These are phyloP conservation scores for Eremothecium sinecaudum DNA, from an alignment of 1,139 yeast genomes.

Conservation along the genomic window DNA sequence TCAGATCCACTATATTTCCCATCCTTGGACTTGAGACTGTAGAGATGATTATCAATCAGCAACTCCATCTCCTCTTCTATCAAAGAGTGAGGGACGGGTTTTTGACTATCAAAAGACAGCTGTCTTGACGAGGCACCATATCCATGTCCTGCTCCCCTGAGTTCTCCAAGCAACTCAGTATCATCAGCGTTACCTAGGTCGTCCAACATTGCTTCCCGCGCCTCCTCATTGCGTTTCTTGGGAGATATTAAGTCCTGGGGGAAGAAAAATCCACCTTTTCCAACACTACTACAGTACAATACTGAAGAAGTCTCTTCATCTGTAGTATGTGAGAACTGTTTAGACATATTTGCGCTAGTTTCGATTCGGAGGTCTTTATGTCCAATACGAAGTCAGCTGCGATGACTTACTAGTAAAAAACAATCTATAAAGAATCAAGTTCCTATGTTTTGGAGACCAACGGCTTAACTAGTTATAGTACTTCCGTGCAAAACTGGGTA, in stretches of 20 bases:
- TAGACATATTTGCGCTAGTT: no score
- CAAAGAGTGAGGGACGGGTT: conserved; percentile 8
- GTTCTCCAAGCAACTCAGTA: neutral
- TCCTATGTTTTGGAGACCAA: no score
- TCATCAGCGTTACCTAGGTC: no score
- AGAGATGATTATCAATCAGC: conserved; percentile 25
- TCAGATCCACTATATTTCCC: no score
- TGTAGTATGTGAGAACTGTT: conserved; percentile 26
- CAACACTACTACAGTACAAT: conserved; percentile 28
- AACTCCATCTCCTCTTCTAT: conserved; percentile 28
- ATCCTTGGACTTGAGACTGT: conserved; percentile 9
- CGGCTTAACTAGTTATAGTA: no score
- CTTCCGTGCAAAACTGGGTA: no score
- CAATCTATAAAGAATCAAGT: no score
- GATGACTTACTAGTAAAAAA: no score
- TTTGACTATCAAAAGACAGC: conserved; percentile 1
- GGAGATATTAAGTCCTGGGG: conserved; percentile 26
- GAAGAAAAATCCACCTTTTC: conserved; percentile 27
- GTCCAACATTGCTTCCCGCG: conserved; percentile 13
- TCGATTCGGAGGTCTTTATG: no score
- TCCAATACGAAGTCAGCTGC: no score
- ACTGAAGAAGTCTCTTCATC: conserved; percentile 27
- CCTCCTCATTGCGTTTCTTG: conserved; percentile 8
- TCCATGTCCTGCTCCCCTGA: conserved; percentile 5
- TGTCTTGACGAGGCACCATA: conserved; percentile 2